Conservation (phyloP, 768 basidiomycete genomes). For the Artomyces pyxidatus region DNA sequence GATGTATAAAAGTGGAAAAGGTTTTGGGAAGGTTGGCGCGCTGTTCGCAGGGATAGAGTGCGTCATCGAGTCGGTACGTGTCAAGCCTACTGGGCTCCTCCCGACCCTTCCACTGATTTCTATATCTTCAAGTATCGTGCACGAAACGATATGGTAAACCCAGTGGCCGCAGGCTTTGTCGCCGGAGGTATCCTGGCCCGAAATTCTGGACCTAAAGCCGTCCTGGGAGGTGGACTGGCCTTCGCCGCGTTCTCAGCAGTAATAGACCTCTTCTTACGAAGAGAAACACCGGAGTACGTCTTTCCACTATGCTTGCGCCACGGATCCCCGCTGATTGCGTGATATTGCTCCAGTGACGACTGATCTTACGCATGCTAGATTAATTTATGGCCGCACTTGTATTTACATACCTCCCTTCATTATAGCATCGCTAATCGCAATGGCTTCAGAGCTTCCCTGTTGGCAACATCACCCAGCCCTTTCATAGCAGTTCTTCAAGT, state of each 20-base stretch:
- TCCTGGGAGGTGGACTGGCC: conserved; percentile 79
- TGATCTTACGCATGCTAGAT: neutral
- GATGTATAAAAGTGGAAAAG: conserved; percentile 86
- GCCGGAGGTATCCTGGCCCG: conserved; percentile 85
- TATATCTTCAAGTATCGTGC: conserved; percentile 98
- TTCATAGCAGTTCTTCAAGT: too few relatives aligned
- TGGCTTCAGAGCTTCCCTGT: too few relatives aligned
- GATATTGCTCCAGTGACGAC: conserved; percentile 9
- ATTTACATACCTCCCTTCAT: neutral
- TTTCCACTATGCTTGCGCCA: neutral
- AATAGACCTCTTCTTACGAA: conserved; percentile 79
- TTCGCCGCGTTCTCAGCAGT: conserved; percentile 92
- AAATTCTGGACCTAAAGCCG: conserved; percentile 80
- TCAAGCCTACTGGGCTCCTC: neutral
- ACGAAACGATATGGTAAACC: conserved; percentile 91
- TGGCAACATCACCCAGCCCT: too few relatives aligned
- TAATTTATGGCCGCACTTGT: neutral
- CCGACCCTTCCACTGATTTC: too few relatives aligned
- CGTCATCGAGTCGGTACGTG: conserved; percentile 84
- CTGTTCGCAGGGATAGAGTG: conserved; percentile 95
- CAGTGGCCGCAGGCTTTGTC: conserved; percentile 79
- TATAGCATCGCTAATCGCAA: too few relatives aligned
- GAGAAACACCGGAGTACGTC: conserved; percentile 72
- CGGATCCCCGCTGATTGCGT: neutral
- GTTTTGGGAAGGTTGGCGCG: conserved; percentile 91